Evolutionary conservation across 306 rosid species (phyloP), one percentile per base, ranked within the genome.

Genomic region (Hippophae rhamnoides): DNA sequence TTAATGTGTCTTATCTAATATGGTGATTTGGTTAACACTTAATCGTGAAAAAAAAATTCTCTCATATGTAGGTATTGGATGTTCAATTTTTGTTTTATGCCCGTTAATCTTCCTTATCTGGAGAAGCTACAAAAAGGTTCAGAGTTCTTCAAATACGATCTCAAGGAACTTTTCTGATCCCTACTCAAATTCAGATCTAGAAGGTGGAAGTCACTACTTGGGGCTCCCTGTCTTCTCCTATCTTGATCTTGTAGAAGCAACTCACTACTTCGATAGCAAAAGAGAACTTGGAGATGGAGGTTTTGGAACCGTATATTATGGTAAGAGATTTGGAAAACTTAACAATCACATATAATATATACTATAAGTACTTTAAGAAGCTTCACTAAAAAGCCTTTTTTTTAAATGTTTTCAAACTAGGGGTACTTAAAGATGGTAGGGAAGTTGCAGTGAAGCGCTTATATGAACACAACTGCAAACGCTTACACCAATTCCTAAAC

Each of bases 401-500:
- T 57, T 56, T 0, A 18, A 31, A 31, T 31, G 38, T 45, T 70
- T 52, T 26, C 50, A 38, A 66, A 71, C 25, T 49, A 89, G 90
- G 94, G 5, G 77, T 73, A 52, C 90, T 89, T 48, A 64, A 60
- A 60, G 96, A 89, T 64, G 89, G 90, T 40, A 69, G 90, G n/a
- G 97, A 89, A 78, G 97, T 86, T 59, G 92, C 95, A 40, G 79
- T 89, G 51, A 89, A 86, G 67, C 79, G 77, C 60, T 66, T 89
- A 11, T 84, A 71, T 8, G 77, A 84, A 63, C 85, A 84, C 64
- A 86, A 76, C 57, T 72, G 73, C 61, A 76, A 53, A 71, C 70
- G 79, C 10, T 76, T 72, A 7, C 79, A 84, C 41, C 89, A 86
- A 18, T 86, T 86, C 54, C 62, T 72, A 57, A 86, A 83, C 59